Conservation (phyloP, 2,329 filamentous ascomycete genomes). For the Fusarium oxysporum region DNA sequence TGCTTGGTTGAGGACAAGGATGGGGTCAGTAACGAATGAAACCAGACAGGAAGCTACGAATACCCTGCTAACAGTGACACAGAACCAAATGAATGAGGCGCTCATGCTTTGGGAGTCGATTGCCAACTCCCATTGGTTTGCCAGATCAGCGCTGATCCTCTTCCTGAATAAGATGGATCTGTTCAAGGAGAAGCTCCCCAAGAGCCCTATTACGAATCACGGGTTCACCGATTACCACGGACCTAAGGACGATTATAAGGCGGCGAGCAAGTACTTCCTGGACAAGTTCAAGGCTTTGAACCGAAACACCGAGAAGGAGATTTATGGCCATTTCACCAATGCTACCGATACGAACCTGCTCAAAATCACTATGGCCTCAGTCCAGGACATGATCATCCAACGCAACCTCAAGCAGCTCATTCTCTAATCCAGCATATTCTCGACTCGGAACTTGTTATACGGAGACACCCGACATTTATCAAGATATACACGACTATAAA, state of each 20-base stretch:
- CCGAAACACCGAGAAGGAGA: conserved; percentile 72
- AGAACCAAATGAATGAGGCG: conserved; percentile 94
- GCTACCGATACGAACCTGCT: conserved; percentile 78
- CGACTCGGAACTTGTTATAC: conserved; percentile 1
- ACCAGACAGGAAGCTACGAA: not conserved
- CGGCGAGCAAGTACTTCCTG: conserved; percentile 83
- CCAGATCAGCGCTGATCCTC: conserved; percentile 82
- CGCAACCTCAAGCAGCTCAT: conserved; percentile 85
- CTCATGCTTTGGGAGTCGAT: conserved; percentile 89
- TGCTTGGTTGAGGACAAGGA: conserved; percentile 96
- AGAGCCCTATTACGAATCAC: conserved; percentile 77
- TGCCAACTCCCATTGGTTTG: conserved; percentile 88
- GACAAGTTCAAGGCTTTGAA: conserved; percentile 84
- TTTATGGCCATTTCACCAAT: conserved; percentile 72
- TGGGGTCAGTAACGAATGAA: conserved; percentile 72
- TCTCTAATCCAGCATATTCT: conserved; percentile 41
- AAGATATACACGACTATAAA: conserved; percentile 9
- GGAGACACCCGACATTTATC: not conserved
- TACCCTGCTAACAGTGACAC: conserved; percentile 22
- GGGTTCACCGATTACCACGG: conserved; percentile 84
- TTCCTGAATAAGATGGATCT: conserved; percentile 92
- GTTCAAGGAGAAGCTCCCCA: conserved; percentile 79
- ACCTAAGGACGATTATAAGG: conserved; percentile 76
- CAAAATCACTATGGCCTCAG: conserved; percentile 87
- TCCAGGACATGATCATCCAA: conserved; percentile 90